These are phyloP conservation scores for Sporothrix protearum DNA, from an alignment of 2,329 filamentous ascomycete species.

Conservation along the genomic window DNA sequence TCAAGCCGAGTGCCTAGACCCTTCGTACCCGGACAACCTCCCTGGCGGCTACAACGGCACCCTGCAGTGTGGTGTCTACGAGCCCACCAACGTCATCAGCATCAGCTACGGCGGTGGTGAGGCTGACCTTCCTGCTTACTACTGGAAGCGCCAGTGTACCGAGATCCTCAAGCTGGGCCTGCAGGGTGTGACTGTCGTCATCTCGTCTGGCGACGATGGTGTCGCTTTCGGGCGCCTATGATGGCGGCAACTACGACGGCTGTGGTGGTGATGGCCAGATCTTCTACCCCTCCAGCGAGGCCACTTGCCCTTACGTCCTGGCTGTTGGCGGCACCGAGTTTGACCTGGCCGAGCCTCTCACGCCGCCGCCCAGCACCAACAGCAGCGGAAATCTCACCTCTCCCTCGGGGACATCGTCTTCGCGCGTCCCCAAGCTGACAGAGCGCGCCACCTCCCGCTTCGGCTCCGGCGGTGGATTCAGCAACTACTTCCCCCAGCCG, in stretches of 20 bases:
- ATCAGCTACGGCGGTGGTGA: conserved; percentile 57
- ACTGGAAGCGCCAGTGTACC: conserved; percentile 51
- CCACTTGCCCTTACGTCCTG: conserved; percentile 48
- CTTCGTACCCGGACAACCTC: conserved; percentile 46
- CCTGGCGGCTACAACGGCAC: conserved; percentile 47
- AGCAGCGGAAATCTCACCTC: conserved; percentile 16
- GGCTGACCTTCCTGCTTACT: conserved; percentile 49
- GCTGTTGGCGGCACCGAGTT: conserved; percentile 51
- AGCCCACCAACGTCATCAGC: conserved; percentile 54
- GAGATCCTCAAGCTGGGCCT: conserved; percentile 53
- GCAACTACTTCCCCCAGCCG: conserved; percentile 44
- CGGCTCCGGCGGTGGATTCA: conserved; percentile 45
- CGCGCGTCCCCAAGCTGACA: conserved; percentile 12
- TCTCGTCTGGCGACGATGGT: conserved; percentile 48
- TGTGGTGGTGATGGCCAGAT: conserved; percentile 29
- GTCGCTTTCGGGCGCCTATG: conserved; percentile 39
- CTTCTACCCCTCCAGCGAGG: conserved; percentile 29
- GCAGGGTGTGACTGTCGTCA: conserved; percentile 47
- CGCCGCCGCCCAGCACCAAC: conserved; percentile 1
- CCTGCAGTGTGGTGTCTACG: conserved; percentile 38
- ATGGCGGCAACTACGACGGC: conserved; percentile 30
- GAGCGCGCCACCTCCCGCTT: conserved; percentile 31
- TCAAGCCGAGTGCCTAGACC: conserved; percentile 41
- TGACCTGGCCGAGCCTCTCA: conserved; percentile 25
- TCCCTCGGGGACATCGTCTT: not conserved